These are phyloP conservation scores for Arctium lappa DNA, from an alignment of 129 eudicot genomes.

Conservation along the genomic window DNA sequence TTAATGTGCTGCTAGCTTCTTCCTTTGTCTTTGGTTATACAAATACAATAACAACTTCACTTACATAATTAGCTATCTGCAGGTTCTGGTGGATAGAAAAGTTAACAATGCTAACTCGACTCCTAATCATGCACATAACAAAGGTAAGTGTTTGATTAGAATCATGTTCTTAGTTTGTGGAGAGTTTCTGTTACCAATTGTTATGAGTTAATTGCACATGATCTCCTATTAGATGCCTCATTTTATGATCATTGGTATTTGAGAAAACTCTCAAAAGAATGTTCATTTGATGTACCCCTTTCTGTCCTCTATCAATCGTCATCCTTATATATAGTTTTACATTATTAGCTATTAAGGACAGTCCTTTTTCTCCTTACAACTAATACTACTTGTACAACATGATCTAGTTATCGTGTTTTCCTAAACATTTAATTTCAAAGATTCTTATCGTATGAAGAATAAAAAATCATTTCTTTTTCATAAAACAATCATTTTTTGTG, in stretches of 20 bases:
- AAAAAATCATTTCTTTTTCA: too few species aligned
- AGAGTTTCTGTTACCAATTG: background rate
- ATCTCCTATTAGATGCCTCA: background rate
- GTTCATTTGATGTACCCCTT: background rate
- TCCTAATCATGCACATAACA: slow-evolving; percentile 60
- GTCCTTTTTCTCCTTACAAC: background rate
- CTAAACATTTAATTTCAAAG: background rate
- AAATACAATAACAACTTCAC: background rate
- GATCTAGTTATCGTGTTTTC: background rate
- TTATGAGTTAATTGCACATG: background rate
- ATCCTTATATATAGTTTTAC: background rate
- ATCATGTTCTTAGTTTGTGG: slow-evolving; percentile 1
- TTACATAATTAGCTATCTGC: slow-evolving; percentile 7
- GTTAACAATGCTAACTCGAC: slow-evolving; percentile 43
- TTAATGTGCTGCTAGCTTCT: background rate
- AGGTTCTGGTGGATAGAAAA: slow-evolving; percentile 73
- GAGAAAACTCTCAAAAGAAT: background rate
- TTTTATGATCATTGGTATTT: background rate
- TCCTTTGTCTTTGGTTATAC: background rate
- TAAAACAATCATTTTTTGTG: too few species aligned
- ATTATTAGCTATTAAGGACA: background rate
- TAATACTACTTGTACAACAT: background rate
- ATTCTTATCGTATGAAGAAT: too few species aligned
- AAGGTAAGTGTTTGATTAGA: slow-evolving; percentile 43
- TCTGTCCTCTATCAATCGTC: background rate